phyloP scores from a whole-genome alignment of 75 land plant genomes.

The Larix kaempferi region DNA sequence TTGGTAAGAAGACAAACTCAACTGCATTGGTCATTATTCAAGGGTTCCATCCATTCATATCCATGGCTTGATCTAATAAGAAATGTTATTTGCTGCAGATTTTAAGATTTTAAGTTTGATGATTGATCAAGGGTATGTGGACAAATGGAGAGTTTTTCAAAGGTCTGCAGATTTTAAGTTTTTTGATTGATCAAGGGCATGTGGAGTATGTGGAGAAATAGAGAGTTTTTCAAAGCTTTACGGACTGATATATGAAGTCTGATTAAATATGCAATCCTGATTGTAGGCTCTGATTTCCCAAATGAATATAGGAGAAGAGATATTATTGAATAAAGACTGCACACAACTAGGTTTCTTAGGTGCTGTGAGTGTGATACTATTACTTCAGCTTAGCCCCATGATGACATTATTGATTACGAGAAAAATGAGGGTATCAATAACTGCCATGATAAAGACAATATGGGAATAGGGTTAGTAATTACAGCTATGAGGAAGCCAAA shows the following conservation, averaged over 20 bases:
- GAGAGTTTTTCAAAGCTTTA: too few relatives aligned
- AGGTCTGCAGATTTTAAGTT: constrained; percentile 60
- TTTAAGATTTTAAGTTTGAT: too few relatives aligned
- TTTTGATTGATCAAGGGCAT: constrained; percentile 53
- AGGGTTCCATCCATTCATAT: too few relatives aligned
- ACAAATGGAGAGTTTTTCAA: constrained; percentile 76
- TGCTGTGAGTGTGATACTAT: constrained; percentile 50
- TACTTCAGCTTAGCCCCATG: constrained; percentile 10
- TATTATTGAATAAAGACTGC: constrained; percentile 76
- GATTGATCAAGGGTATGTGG: too few relatives aligned
- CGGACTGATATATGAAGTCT: too few relatives aligned
- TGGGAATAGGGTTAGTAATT: constrained; percentile 26
- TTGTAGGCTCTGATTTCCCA: too few relatives aligned
- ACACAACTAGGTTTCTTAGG: constrained; percentile 26
- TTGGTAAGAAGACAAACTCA: too few relatives aligned
- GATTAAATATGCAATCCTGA: too few relatives aligned
- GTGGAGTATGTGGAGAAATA: constrained; percentile 67
- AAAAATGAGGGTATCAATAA: constrained; percentile 12
- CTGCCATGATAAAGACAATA: constrained; percentile 11
- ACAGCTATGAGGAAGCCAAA: constrained; percentile 54
- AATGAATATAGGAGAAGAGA: too few relatives aligned
- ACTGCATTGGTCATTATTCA: too few relatives aligned
- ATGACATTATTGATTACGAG: neutral
- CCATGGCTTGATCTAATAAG: too few relatives aligned
- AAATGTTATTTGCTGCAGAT: too few relatives aligned